Evolutionary conservation across 441 rosid species (phyloP), one percentile per base, ranked within the genome.

Genomic region (Hura crepitans): DNA sequence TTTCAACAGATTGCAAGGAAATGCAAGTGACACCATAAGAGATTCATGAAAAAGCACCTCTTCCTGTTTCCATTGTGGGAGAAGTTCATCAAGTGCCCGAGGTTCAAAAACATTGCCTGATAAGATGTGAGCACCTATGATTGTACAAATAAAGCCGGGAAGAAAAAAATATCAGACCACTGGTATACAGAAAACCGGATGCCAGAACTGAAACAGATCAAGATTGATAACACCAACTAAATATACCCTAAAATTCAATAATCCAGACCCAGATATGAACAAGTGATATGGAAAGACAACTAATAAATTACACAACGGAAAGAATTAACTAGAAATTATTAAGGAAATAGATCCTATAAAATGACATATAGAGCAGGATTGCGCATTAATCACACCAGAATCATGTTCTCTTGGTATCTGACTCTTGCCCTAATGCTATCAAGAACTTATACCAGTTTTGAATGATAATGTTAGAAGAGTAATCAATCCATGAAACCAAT

Each of bases 51-150:
- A 77, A 64, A 66, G 42, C 63, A 93, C 98, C 88, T 91, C 83
- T 75, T 94, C 90, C 72, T 90, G 83, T 83, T 85, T 86, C 99
- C 99, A 90, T 22, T 84, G 83, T n/a, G 99, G 97, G 17, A 94
- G 84, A 78, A 94, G 91, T 70, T 94, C 99, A 75, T 92, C 83
- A 72, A 94, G 76, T 47, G 99, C 97, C 31, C 89, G 75, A 53
- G 99, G 93, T 74, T 93, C 95, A 81, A 93, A 91, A 65, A 93
- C 98, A 80, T 91, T 93, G 33, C 97, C 98, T 57, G 97, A 93
- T 20, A 94, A 72, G 23, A 92, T 82, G 69, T 94, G 99, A 77
- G 89, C 97, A 78, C 99, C 98, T 93, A 72, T 6, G 75, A 42
- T 35, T 65, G 78, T 51, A 73, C 58, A 15, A 15, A 67, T 20